Conservation (phyloP, 331 rosid genomes). For the Dryas integrifolia region DNA sequence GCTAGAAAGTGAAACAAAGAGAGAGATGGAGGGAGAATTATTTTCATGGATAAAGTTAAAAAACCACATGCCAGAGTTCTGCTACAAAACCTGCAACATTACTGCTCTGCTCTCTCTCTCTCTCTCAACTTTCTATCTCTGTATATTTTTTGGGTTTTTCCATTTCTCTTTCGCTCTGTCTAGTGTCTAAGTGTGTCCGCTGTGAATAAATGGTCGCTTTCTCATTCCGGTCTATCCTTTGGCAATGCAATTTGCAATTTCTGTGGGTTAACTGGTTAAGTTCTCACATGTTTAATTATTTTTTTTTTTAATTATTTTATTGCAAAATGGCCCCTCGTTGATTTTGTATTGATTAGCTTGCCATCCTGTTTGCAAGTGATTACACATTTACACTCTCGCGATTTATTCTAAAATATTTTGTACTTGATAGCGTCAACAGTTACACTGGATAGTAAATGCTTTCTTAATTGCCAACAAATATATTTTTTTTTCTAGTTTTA, state of each 20-base stretch:
- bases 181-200: background rate
- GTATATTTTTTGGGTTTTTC: background rate
- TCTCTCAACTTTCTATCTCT: constrained; percentile 17
- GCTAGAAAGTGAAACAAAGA: background rate
- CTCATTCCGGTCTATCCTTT: constrained; percentile 33
- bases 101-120: constrained; percentile 14
- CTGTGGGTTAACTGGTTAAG: constrained; percentile 28
- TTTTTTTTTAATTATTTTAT: background rate
- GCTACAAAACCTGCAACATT: constrained; percentile 76
- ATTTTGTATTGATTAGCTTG: background rate
- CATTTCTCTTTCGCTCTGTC: constrained; percentile 18
- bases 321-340: background rate
- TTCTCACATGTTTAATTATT: background rate
- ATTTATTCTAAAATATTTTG: too few species aligned
- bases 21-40: constrained; percentile 39
- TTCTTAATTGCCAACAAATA: too few species aligned
- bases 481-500: too few species aligned
- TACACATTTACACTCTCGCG: background rate
- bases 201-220: constrained; percentile 62
- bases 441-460: too few species aligned
- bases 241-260: background rate
- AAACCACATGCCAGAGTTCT: constrained; percentile 72
- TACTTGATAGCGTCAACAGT: too few species aligned
- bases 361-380: background rate
- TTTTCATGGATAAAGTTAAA: constrained; percentile 83